phyloP scores from a whole-genome alignment of 2,329 filamentous ascomycete species.

The Clarireedia hainanense region DNA sequence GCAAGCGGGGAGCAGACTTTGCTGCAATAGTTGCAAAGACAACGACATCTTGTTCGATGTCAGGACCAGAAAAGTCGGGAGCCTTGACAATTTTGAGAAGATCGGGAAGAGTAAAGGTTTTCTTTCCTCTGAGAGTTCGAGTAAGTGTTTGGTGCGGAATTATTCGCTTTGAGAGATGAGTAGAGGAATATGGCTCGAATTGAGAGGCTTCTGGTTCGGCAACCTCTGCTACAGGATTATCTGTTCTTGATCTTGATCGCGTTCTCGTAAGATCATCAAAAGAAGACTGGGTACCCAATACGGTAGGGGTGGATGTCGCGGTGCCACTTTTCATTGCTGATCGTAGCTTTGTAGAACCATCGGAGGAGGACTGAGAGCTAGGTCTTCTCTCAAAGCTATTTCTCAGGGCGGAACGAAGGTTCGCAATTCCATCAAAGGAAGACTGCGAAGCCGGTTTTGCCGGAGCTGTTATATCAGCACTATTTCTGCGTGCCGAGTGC shows the following conservation, averaged over 20 bases:
- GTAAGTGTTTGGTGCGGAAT: slow-evolving; percentile 75
- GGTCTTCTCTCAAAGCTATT: neutral
- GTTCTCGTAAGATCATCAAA: slow-evolving; percentile 2
- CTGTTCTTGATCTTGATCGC: neutral
- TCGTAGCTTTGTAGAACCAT: neutral
- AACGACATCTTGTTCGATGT: slow-evolving; percentile 80
- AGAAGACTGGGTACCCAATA: neutral
- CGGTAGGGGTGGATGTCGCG: too few species aligned
- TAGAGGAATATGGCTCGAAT: slow-evolving; percentile 79
- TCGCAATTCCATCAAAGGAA: too few species aligned
- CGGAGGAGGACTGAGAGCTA: neutral
- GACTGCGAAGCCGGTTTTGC: too few species aligned
- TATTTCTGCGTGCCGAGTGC: too few species aligned
- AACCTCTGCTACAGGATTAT: slow-evolving; percentile 21
- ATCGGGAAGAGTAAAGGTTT: slow-evolving; percentile 69
- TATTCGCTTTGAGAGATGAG: slow-evolving; percentile 76
- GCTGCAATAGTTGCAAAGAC: slow-evolving; percentile 80
- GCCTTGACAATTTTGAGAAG: slow-evolving; percentile 73
- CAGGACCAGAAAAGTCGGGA: slow-evolving; percentile 74
- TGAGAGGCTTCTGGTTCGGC: slow-evolving; percentile 46
- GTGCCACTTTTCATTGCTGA: neutral
- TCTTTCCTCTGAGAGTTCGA: slow-evolving; percentile 71
- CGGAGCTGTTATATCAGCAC: too few species aligned
- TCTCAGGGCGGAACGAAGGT: too few species aligned
- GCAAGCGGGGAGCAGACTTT: slow-evolving; percentile 71